Base-by-base conservation (phyloP, 495 filamentous ascomycete genomes). In the Penicillium goetzii region DNA sequence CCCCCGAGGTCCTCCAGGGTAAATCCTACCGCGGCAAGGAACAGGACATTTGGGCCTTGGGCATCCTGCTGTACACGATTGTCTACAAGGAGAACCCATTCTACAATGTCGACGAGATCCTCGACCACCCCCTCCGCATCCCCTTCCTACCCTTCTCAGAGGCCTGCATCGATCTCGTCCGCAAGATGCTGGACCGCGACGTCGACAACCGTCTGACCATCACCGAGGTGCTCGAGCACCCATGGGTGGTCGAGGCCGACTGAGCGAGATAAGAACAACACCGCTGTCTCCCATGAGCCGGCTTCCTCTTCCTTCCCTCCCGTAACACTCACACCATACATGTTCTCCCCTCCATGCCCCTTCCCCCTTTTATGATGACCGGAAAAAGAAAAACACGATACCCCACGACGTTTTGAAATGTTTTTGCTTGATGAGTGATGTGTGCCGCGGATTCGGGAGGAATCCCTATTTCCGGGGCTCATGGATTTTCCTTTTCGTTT, bases 71-170 rank as follows among this genome's bases (percentile, higher is more conserved):
- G 33, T 99, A 99, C 81, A 99, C 95, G 19, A 97, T 99, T 66
- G 90, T 97, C 65, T 99, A 98, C 83, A 98, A 98, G 75, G 95
- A 99, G 79, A 99, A 99, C 70, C 95, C 95, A 4, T 99, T 99
- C 79, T 99, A 99, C 83, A 96, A 91, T 74, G 93, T 99, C 69
- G 96, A 99, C 73, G 95, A 99, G 78, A 99, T 99, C 68, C 93
- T 97, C 83, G 95, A 99, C 75, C 94, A 94, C 63, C 95, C 97
- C 61, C 81, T 98, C 60, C 85, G 95, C 23, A 89, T 99, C 7
- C 95, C 95, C 1, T 97, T 92, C 74, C 82, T 93, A 23, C 80
- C 80, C 3, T 90, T 97, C 77, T 96, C 92, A 72, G 92, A 96
- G 64, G 87, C 90, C 51, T 95, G 92, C 69, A 93, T 99, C 63